phyloP scores from a whole-genome alignment of 345 rosid genomes.

The Raphanus sativus region DNA sequence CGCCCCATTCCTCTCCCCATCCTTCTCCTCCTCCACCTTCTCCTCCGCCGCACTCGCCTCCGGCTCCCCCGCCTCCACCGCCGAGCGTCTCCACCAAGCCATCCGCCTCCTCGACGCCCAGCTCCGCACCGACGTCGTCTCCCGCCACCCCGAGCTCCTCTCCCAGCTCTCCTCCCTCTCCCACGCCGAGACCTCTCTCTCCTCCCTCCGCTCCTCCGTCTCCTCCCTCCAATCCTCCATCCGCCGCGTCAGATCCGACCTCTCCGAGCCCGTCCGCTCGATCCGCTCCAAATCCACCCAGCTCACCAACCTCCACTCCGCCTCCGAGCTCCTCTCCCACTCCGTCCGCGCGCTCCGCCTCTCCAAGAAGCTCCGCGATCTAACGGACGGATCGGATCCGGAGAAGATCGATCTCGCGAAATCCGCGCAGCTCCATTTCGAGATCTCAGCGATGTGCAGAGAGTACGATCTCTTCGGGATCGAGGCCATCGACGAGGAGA shows the following conservation, averaged over 20 bases:
- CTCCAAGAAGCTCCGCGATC: slow-evolving; percentile 80
- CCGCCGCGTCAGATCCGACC: slow-evolving; percentile 79
- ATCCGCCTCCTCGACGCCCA: slow-evolving; percentile 91
- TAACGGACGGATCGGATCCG: slow-evolving; percentile 55
- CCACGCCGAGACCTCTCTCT: slow-evolving; percentile 77
- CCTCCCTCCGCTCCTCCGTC: slow-evolving; percentile 81
- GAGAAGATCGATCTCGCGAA: slow-evolving; percentile 86
- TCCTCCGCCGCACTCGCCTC: slow-evolving; percentile 96
- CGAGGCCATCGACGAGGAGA: slow-evolving; percentile 74
- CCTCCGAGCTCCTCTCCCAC: slow-evolving; percentile 74
- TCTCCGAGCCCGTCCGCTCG: slow-evolving; percentile 76
- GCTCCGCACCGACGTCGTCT: slow-evolving; percentile 85
- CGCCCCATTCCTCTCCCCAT: slow-evolving; percentile 77
- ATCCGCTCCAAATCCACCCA: slow-evolving; percentile 68
- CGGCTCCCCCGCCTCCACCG: slow-evolving; percentile 98
- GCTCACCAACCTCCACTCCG: slow-evolving; percentile 68
- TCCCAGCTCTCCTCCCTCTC: slow-evolving; percentile 84
- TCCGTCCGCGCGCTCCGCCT: slow-evolving; percentile 75
- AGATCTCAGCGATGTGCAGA: slow-evolving; percentile 69
- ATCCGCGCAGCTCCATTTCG: slow-evolving; percentile 89
- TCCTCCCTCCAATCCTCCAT: slow-evolving; percentile 87
- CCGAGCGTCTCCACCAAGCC: slow-evolving; percentile 93
- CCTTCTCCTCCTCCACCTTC: slow-evolving; percentile 88
- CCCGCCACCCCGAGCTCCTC: slow-evolving; percentile 84
- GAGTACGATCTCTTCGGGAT: slow-evolving; percentile 78